A percentile compares a stretch with the other conserved stretches of the same genome.
phyloP scores from a whole-genome alignment of 2,329 filamentous ascomycete species.

The Aplosporella prunicola region DNA sequence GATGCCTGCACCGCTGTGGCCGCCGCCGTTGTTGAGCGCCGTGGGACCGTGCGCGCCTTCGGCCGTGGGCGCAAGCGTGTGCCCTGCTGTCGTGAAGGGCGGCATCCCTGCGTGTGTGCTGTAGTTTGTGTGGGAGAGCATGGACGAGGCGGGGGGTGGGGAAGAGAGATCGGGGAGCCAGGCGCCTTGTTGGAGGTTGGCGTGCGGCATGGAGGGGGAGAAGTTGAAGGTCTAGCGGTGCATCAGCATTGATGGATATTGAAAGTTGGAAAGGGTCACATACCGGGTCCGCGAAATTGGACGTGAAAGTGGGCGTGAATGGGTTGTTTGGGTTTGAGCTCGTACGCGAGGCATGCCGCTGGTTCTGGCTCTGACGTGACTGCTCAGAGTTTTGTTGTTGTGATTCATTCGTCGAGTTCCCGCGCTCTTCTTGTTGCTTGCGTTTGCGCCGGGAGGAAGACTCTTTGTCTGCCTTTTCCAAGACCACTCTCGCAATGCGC shows the following conservation, averaged over 20 bases:
- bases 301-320: background rate
- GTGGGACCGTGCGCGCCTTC: conserved; percentile 4
- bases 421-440: conserved; percentile 56
- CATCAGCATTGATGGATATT: background rate
- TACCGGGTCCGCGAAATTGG: conserved; percentile 7
- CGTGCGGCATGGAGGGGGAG: conserved; percentile 31
- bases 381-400: conserved; percentile 15
- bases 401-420: conserved; percentile 21
- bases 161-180: conserved; percentile 8
- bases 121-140: background rate
- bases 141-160: background rate
- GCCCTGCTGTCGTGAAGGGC: background rate
- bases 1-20: background rate
- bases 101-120: background rate
- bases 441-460: conserved; percentile 71
- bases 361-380: conserved; percentile 24
- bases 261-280: background rate
- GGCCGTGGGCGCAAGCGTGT: background rate
- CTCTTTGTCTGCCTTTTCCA: conserved; percentile 87
- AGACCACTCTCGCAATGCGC: conserved; percentile 79
- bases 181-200: conserved; percentile 20
- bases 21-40: conserved; percentile 2
- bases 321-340: background rate
- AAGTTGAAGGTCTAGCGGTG: conserved; percentile 25
- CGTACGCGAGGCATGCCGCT: conserved; percentile 13